phyloP scores from a whole-genome alignment of 352 stramenopile species.

The Salisapilia sapeloensis region DNA sequence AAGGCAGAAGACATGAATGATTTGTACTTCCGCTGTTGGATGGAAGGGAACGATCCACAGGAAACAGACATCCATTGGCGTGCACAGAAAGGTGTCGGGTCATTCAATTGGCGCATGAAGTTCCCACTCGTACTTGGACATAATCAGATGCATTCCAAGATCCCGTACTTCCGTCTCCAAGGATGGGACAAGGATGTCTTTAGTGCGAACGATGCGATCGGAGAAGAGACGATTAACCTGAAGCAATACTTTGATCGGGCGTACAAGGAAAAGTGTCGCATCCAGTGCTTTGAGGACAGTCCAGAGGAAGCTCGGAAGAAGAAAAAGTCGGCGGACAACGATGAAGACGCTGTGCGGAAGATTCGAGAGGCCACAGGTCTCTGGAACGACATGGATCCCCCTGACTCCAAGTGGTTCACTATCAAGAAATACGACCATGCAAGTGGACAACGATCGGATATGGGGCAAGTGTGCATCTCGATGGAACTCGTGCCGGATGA shows the following conservation, averaged over 20 bases:
- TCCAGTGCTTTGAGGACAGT: conserved; percentile 77
- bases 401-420: conserved; percentile 74
- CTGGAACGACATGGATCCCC: conserved; percentile 67
- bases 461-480: conserved; percentile 78
- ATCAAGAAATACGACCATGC: conserved; percentile 68
- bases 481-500: conserved; percentile 80
- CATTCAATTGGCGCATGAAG: conserved; percentile 92
- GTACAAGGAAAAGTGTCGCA: conserved; percentile 53
- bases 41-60: conserved; percentile 65
- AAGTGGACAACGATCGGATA: conserved; percentile 60
- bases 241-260: conserved; percentile 48
- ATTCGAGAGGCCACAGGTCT: conserved; percentile 73
- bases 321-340: conserved; percentile 55
- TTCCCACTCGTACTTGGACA: conserved; percentile 80
- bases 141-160: conserved; percentile 79
- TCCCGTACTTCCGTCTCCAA: conserved; percentile 87
- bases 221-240: conserved; percentile 70
- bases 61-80: conserved; percentile 91
- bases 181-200: conserved; percentile 90
- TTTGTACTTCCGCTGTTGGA: conserved; percentile 83
- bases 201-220: conserved; percentile 85
- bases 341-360: conserved; percentile 63
- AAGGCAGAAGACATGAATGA: conserved; percentile 85
- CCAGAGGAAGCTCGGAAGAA: conserved; percentile 57
- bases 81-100: conserved; percentile 85